Evolutionary conservation across 2,329 filamentous ascomycete genomes (phyloP), one percentile per base, ranked within the genome.

Genomic region (Colletotrichum sp.): DNA sequence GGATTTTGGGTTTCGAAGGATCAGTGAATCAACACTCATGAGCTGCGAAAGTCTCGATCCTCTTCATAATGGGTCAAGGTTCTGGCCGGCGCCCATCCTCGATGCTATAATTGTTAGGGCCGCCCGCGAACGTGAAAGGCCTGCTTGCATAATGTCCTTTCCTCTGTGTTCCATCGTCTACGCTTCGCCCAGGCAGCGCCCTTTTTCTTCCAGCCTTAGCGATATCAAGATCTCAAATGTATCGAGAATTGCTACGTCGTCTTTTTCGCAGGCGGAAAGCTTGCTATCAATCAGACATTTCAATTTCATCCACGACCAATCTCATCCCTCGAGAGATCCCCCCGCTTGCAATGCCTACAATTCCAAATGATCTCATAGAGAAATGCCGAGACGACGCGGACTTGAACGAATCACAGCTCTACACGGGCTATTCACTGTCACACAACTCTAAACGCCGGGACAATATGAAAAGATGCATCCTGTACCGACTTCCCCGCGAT

Each of bases 161-260:
- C 43, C n/a, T 52, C n/a, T 4, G 15, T 13, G 6, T 21, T 24
- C n/a, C n/a, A 13, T 13, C 10, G n/a, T 52, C n/a, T 6, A 52
- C 12, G 43, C 43, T 24, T 1, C 6, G n/a, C 6, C 0, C 9
- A 48, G 10, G 1, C 6, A 21, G 43, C 43, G 10, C n/a, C 16
- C 39, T 21, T 52, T 52, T 2, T 52, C 43, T 12, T 7, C 1
- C 6, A 52, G n/a, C n/a, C 10, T 13, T 0, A 21, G 0, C 43
- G 6, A 52, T 52, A 48, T 48, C 43, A 48, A 2, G 10, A 48
- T 21, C n/a, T 7, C 10, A n/a, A 52, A 52, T 52, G 43, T 52
- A 13, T 13, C 43, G 43, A 2, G 43, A 52, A 52, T 52, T 21
- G 43, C 10, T 52, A 0, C 43, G 43, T 52, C 43, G 43, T 9